These are phyloP conservation scores for Naegleria fowleri DNA, from an alignment of 208 protist species.

Conservation along the genomic window DNA sequence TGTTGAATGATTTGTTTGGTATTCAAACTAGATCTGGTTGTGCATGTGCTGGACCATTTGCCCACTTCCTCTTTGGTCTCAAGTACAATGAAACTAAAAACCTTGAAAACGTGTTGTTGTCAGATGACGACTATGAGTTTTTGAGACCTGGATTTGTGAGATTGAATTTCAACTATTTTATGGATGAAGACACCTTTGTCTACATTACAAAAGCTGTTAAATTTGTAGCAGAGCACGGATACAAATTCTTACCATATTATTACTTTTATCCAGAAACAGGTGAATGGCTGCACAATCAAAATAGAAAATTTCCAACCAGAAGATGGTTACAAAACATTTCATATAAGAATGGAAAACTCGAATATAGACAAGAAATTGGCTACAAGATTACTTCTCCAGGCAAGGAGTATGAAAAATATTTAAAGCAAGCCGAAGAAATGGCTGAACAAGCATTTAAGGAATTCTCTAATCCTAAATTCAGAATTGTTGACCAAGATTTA, in stretches of 20 bases:
- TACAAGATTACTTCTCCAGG: neutral
- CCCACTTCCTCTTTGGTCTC: neutral
- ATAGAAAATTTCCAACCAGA: slow-evolving; percentile 31
- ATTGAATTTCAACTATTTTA: slow-evolving; percentile 52
- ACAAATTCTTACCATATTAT: slow-evolving; percentile 60
- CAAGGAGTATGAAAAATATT: neutral
- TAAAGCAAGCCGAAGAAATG: neutral
- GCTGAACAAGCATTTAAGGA: neutral
- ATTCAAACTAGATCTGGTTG: slow-evolving; percentile 64
- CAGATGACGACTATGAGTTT: slow-evolving; percentile 41
- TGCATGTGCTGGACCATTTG: slow-evolving; percentile 68
- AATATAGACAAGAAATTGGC: slow-evolving; percentile 18
- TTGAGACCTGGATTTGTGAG: slow-evolving; percentile 53
- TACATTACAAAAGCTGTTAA: slow-evolving; percentile 53
- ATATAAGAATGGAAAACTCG: slow-evolving; percentile 40
- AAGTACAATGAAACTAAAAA: neutral
- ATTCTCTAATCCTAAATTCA: neutral
- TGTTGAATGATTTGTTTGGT: slow-evolving; percentile 79
- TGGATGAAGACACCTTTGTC: slow-evolving; percentile 39
- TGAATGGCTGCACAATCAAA: slow-evolving; percentile 26
- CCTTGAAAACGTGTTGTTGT: neutral
- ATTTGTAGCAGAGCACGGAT: slow-evolving; percentile 59
- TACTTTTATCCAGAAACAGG: slow-evolving; percentile 39
- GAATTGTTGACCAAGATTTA: neutral
- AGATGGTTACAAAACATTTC: slow-evolving; percentile 48